These are phyloP conservation scores for Neoboletus magnificus DNA, from an alignment of 768 basidiomycete genomes.

Conservation along the genomic window DNA sequence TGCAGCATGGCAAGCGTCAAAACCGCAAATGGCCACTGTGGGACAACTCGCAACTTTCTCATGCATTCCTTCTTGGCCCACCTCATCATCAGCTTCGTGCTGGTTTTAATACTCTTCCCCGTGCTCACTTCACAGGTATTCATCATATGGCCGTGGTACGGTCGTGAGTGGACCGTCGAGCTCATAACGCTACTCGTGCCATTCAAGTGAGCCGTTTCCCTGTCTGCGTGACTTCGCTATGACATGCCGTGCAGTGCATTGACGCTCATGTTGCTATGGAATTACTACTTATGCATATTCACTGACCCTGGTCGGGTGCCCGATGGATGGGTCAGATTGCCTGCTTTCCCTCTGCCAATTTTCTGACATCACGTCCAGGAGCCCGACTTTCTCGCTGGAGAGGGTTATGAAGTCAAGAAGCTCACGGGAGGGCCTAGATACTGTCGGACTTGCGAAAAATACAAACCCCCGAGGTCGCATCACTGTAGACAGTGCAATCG, in stretches of 20 bases:
- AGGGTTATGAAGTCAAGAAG: slow-evolving; percentile 89
- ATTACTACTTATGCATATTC: slow-evolving; percentile 78
- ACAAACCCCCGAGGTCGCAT: slow-evolving; percentile 88
- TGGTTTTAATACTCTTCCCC: slow-evolving; percentile 80
- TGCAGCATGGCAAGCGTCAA: slow-evolving; percentile 17
- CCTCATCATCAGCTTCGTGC: slow-evolving; percentile 65
- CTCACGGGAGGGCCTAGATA: slow-evolving; percentile 78
- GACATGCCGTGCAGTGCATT: slow-evolving; percentile 48
- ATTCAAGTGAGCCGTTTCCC: slow-evolving; percentile 71
- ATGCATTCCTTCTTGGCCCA: slow-evolving; percentile 53
- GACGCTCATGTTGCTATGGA: slow-evolving; percentile 78
- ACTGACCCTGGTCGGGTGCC: slow-evolving; percentile 89
- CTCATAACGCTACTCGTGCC: slow-evolving; percentile 75
- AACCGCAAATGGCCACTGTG: neutral
- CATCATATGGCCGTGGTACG: slow-evolving; percentile 93
- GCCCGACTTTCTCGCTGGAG: slow-evolving; percentile 63
- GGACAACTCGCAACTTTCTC: slow-evolving; percentile 9
- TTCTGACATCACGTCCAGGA: slow-evolving; percentile 35
- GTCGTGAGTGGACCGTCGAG: slow-evolving; percentile 66
- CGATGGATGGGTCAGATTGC: slow-evolving; percentile 59
- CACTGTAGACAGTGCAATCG: slow-evolving; percentile 88
- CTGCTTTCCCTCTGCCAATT: neutral
- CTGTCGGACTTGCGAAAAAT: slow-evolving; percentile 81
- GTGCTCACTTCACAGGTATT: slow-evolving; percentile 87
- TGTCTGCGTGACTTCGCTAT: slow-evolving; percentile 4